Evolutionary conservation across 495 filamentous ascomycete species (phyloP), one percentile per base, ranked within the genome.

Genomic region (Aspergillus haitiensis): DNA sequence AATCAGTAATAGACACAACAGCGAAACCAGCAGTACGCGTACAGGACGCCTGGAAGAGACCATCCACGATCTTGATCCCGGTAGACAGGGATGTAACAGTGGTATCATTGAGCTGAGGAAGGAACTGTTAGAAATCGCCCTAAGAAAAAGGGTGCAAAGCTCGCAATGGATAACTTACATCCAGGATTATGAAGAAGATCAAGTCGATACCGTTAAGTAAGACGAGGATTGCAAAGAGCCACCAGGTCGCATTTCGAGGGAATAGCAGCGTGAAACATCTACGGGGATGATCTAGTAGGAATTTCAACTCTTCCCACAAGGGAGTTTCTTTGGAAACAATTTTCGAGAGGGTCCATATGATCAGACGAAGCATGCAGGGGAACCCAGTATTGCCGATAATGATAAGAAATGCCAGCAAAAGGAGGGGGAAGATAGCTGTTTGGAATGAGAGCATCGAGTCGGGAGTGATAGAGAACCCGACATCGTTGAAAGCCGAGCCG

Each of bases 191-290:
- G 66, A 94, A 97, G 64, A 98, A 88, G 50, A 97, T 82, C 52
- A 96, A 67, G 72, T 98, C 93, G 11, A 92, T 72, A 16, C 80
- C 84, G 67, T 98, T 98, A 62, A 98, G 79, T 3, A 85, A 63
- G 7, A 94, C 77, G n/a, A 98, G 77, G 56, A 96, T 86, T 58
- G 85, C 87, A 70, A 97, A 94, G 3, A 98, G 82, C 91, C 91
- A 95, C 93, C 92, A 97, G 9, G 90, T 97, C n/a, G 93, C 92
- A 48, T 85, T 84, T 0, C 86, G 84, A 7, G 92, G 93, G 66
- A 98, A 98, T 0, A 98, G 78, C 18, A 98, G 80, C 0, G 93
- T 97, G 69, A 97, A 98, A 72, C 93, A 98, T 37, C 94, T 87
- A 61, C 93, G 87, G 27, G 93, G 93, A 66, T 98, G 94, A 66